Percentiles rank a stretch among this genome's conserved stretches.
These are phyloP conservation scores for Talaromyces sp. DNA, from an alignment of 2,329 filamentous ascomycete genomes.

Conservation along the genomic window DNA sequence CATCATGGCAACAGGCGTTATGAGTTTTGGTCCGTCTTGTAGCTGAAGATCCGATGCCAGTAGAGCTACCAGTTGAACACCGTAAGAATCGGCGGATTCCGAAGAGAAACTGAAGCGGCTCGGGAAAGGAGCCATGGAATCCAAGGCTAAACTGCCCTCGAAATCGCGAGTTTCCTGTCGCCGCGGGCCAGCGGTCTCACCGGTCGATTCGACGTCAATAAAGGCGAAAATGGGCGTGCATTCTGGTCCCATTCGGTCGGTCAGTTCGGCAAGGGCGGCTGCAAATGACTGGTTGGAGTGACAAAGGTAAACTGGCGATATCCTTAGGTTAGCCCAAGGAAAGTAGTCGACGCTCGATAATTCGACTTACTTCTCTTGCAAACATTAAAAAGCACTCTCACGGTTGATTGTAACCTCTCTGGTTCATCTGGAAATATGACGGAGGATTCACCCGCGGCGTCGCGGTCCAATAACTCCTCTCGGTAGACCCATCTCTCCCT, in stretches of 20 bases:
- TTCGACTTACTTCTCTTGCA: slow-evolving; percentile 51
- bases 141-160: slow-evolving; percentile 27
- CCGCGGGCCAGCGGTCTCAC: slow-evolving; percentile 36
- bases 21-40: slow-evolving; percentile 47
- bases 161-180: slow-evolving; percentile 31
- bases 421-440: slow-evolving; percentile 37
- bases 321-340: not conserved
- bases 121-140: slow-evolving; percentile 32
- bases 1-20: slow-evolving; percentile 50
- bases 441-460: not conserved
- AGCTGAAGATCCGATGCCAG: slow-evolving; percentile 50
- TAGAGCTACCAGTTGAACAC: slow-evolving; percentile 46
- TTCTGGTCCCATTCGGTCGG: slow-evolving; percentile 43
- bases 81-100: slow-evolving; percentile 47
- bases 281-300: slow-evolving; percentile 52
- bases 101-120: slow-evolving; percentile 43
- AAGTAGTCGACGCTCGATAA: not conserved
- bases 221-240: slow-evolving; percentile 55
- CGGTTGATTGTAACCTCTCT: slow-evolving; percentile 46
- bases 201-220: slow-evolving; percentile 48
- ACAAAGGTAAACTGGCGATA: slow-evolving; percentile 50
- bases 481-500: slow-evolving; percentile 44
- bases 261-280: slow-evolving; percentile 51
- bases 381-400: slow-evolving; percentile 48
- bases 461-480: slow-evolving; percentile 1